Base-by-base conservation (phyloP, 108 stramenopile genomes). In the Conticribra guillardii region DNA sequence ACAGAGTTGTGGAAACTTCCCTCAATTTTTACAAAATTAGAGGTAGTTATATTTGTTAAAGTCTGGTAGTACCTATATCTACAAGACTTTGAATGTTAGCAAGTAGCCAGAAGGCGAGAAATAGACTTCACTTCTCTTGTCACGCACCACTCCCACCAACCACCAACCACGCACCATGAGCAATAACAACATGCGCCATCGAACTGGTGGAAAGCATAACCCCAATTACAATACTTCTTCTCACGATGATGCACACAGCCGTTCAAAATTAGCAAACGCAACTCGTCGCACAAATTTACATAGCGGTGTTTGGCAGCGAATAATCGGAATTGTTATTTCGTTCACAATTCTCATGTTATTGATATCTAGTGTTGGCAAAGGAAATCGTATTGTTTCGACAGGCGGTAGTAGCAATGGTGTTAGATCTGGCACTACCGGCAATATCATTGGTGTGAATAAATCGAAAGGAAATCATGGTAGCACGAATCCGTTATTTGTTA, bases 401-500 rank as follows among this genome's bases (percentile, higher is more conserved):
- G 62, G 18, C 29, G 26, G 54, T 7, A 22, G 30, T 54, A 51
- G 29, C 23, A 52, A 3, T 0, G 24, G 4, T 24, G 57, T 37
- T 16, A 11, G 61, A 44, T n/a, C n/a, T n/a, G n/a, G n/a, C n/a
- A n/a, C n/a, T n/a, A n/a, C n/a, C n/a, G 47, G 2, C 17, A 24
- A 27, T 73, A 32, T 2, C 26, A 18, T 21, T 37, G 54, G 28
- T 32, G 16, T 16, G 65, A 65, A 55, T 17, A 52, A 24, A 31
- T 49, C 54, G 54, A 26, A 19, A 0, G 27, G 33, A 27, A n/a
- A n/a, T n/a, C n/a, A n/a, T n/a, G n/a, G n/a, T n/a, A n/a, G n/a
- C n/a, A n/a, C n/a, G n/a, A 67, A 63, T 5, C 84, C 89, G n/a
- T 57, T 67, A 23, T 83, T 79, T 57, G 93, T 91, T 0, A 94